Conservation (phyloP, 2,329 filamentous ascomycete genomes). For the Fusarium camptoceras region DNA sequence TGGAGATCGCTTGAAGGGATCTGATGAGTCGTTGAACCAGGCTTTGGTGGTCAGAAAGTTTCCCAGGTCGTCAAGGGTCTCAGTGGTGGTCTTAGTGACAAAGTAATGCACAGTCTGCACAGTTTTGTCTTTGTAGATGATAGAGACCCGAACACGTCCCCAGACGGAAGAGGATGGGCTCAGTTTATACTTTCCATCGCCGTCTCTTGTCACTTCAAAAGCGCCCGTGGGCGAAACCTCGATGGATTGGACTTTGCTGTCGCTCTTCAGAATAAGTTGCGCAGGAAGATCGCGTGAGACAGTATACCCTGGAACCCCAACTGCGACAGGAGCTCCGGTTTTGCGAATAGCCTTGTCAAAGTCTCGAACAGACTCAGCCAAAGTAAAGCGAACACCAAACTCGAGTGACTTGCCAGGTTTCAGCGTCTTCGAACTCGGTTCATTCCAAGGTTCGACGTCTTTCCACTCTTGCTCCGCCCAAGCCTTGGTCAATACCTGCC, state of each 20-base stretch:
- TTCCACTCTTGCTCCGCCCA: conserved; percentile 69
- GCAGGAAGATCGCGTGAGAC: conserved; percentile 61
- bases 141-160: conserved; percentile 61
- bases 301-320: conserved; percentile 67
- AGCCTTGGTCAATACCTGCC: conserved; percentile 65
- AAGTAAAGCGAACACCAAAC: conserved; percentile 64
- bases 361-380: conserved; percentile 58
- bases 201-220: conserved; percentile 49
- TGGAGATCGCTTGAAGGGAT: conserved; percentile 65
- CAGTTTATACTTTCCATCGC: conserved; percentile 54
- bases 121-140: conserved; percentile 61
- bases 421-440: conserved; percentile 60
- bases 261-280: conserved; percentile 58
- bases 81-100: conserved; percentile 60
- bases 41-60: conserved; percentile 65
- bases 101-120: conserved; percentile 68
- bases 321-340: conserved; percentile 60
- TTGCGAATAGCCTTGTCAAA: conserved; percentile 60
- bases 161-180: conserved; percentile 58
- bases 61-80: conserved; percentile 60
- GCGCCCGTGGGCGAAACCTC: conserved; percentile 53
- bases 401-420: conserved; percentile 58
- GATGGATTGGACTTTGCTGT: conserved; percentile 55
- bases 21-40: conserved; percentile 62
- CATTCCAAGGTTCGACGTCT: conserved; percentile 64